phyloP scores from a whole-genome alignment of 768 basidiomycete genomes.

The Amanita muscaria region DNA sequence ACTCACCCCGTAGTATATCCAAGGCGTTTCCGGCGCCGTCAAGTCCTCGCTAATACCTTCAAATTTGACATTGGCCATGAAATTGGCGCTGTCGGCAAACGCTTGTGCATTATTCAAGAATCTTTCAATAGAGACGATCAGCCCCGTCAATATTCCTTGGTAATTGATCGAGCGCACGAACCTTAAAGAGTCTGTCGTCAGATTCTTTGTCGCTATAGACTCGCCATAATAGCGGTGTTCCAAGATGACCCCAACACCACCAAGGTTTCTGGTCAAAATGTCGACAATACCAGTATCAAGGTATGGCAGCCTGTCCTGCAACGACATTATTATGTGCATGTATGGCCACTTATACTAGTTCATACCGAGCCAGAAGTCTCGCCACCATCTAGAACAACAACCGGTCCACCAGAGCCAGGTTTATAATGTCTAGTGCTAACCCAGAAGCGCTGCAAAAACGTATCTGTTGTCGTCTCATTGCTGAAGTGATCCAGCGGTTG shows the following conservation, averaged over 20 bases:
- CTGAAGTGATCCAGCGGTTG: constrained; percentile 85
- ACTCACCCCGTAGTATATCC: constrained; percentile 90
- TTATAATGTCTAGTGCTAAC: constrained; percentile 76
- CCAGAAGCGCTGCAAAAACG: constrained; percentile 90
- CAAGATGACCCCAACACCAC: constrained; percentile 84
- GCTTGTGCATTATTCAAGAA: constrained; percentile 89
- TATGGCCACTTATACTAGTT: neutral
- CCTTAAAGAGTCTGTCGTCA: constrained; percentile 80
- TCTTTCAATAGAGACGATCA: constrained; percentile 30
- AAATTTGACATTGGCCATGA: constrained; percentile 78
- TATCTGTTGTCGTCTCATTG: constrained; percentile 39
- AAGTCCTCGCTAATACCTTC: constrained; percentile 60
- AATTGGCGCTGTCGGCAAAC: constrained; percentile 85
- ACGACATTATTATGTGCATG: neutral
- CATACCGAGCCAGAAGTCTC: constrained; percentile 80
- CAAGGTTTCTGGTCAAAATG: constrained; percentile 74
- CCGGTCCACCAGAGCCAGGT: constrained; percentile 63
- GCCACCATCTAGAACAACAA: constrained; percentile 87
- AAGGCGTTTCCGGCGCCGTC: constrained; percentile 65
- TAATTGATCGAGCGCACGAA: too few relatives aligned
- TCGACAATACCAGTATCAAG: constrained; percentile 79
- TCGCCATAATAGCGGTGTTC: constrained; percentile 88
- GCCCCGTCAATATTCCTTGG: too few relatives aligned
- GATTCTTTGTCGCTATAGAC: constrained; percentile 67
- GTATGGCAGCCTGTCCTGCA: constrained; percentile 43